Base-by-base conservation (phyloP, 108 stramenopile species). In the Nannochloropsis gaditana region DNA sequence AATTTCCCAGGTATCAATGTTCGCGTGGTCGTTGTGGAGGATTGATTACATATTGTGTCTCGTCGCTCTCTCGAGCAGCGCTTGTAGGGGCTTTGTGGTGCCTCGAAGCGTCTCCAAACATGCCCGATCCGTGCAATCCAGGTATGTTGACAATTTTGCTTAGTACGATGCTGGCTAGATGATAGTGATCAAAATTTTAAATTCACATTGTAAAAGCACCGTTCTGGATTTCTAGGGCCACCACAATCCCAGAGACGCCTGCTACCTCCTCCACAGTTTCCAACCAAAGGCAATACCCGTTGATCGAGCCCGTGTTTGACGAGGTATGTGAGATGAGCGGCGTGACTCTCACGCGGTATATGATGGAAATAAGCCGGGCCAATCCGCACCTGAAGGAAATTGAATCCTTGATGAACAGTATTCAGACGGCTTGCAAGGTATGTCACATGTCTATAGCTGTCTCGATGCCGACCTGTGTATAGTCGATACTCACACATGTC, bases 401-500 rank as follows among this genome's bases (percentile, higher is more conserved):
- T 42, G 90, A 92, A 41, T 89, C 90, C 80, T 89, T 95, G 15
- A 94, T 95, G 86, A 93, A 92, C 44, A 93, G 93, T 43, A 93
- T 95, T 82, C 93, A 95, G 81, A 94, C 93, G 81, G 94, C 94
- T 47, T 94, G 94, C 89, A 95, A 95, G 59, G 59, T 73, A n/a
- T n/a, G 59, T 73, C n/a, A 73, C 6, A 5, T 73, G 59, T 73
- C 2, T 4, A 73, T 15, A n/a, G 3, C 8, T 73, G 59, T 15
- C 19, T 11, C 15, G 47, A 50, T 50, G 10, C 11, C 47, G 47
- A 50, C 47, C 10, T 50, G 11, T 50, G 10, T 50, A 11, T 50
- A 15, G n/a, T 73, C 59, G n/a, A n/a, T n/a, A 73, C 15, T 15
- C 59, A 0, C 59, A n/a, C 19, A 6, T 8, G 15, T 73, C n/a